Percentiles rank a stretch among this genome's conserved stretches.
phyloP scores from a whole-genome alignment of 1,139 yeast genomes.

The Pichia sp. region DNA sequence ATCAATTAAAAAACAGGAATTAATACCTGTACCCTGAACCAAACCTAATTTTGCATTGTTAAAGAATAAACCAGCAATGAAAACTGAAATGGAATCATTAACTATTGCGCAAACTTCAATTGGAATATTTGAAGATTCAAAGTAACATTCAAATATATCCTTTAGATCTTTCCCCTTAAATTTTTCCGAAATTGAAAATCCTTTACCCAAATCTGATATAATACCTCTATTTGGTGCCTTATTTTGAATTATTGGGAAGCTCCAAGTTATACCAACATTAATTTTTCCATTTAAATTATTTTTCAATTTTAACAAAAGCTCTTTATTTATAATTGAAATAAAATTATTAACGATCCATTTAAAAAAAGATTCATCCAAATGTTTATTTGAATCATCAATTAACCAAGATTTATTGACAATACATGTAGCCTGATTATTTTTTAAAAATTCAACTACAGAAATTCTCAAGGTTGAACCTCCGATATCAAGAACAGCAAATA shows the following conservation, averaged over 20 bases:
- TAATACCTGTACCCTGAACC: conserved; percentile 33
- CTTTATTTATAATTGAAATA: not conserved
- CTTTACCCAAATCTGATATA: conserved; percentile 45
- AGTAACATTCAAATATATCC: conserved; percentile 34
- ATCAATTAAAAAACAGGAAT: conserved; percentile 24
- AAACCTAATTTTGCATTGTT: conserved; percentile 25
- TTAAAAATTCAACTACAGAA: conserved; percentile 7
- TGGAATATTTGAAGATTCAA: conserved; percentile 12
- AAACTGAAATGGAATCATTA: conserved; percentile 32
- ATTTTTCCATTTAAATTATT: conserved; percentile 1
- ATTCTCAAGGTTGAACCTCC: conserved; percentile 15
- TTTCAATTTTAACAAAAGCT: not conserved
- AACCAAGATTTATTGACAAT: conserved; percentile 9
- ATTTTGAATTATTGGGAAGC: conserved; percentile 47
- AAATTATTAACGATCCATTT: conserved; percentile 6
- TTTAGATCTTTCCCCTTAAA: conserved; percentile 39
- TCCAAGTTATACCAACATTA: conserved; percentile 34
- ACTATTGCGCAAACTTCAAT: conserved; percentile 25
- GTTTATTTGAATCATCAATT: conserved; percentile 8
- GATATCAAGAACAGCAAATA: conserved; percentile 10
- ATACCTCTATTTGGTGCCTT: conserved; percentile 38
- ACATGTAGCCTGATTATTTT: conserved; percentile 3
- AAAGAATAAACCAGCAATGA: conserved; percentile 26
- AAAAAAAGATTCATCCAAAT: conserved; percentile 7
- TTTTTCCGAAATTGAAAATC: conserved; percentile 40